Conservation (phyloP, 2,329 filamentous ascomycete species). For the Pseudogymnoascus sp. region DNA sequence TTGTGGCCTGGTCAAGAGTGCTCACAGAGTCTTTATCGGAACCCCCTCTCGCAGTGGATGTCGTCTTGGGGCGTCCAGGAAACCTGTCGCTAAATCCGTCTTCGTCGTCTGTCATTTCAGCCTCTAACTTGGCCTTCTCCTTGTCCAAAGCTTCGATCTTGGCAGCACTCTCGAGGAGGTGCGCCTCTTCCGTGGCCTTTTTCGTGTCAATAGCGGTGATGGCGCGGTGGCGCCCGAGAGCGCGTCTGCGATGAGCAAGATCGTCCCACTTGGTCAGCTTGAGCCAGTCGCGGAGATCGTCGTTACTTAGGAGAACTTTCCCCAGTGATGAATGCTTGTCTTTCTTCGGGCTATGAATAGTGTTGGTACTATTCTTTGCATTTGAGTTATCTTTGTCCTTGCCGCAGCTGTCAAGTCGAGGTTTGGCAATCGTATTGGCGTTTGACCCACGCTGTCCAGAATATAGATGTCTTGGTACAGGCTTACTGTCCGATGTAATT, state of each 20-base stretch:
- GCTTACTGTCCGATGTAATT: conserved; percentile 19
- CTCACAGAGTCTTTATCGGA: not conserved
- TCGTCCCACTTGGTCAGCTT: conserved; percentile 29
- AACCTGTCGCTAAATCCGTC: not conserved
- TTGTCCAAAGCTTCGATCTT: not conserved
- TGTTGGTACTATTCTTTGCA: conserved; percentile 11
- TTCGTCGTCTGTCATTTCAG: conserved; percentile 23
- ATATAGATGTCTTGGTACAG: not conserved
- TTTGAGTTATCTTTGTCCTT: conserved; percentile 15
- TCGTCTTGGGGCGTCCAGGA: no score
- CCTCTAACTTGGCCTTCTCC: conserved; percentile 18
- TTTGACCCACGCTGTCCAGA: not conserved
- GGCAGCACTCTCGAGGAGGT: not conserved
- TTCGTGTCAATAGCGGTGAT: conserved; percentile 28
- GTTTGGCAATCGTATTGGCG: not conserved
- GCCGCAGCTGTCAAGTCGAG: conserved; percentile 16
- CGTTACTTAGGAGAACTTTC: conserved; percentile 21
- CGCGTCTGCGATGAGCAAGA: conserved; percentile 26
- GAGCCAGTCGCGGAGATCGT: conserved; percentile 30
- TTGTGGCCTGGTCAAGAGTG: not conserved
- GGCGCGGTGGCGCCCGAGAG: conserved; percentile 20
- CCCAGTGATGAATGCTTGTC: conserved; percentile 14
- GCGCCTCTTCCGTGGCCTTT: conserved; percentile 23
- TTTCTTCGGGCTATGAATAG: conserved; percentile 12
- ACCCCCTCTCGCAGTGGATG: not conserved